phyloP scores from a whole-genome alignment of 306 rosid species.

The Ceratonia siliqua region DNA sequence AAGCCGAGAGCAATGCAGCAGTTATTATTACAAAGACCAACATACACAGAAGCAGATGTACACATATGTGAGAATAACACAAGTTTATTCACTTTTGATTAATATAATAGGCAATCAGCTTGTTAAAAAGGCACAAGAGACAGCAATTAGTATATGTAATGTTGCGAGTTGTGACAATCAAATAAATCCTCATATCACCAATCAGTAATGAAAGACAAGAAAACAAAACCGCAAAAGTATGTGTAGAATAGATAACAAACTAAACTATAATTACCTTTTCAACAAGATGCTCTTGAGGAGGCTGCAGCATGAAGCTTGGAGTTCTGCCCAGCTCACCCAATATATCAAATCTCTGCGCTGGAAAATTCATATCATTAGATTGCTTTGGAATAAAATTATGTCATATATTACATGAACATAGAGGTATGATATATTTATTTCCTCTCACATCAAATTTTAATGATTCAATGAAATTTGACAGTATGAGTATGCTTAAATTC shows the following conservation, averaged over 20 bases:
- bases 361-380: constrained; percentile 22
- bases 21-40: not conserved
- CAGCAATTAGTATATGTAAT: not conserved
- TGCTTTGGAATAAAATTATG: not conserved
- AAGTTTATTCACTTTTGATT: not conserved
- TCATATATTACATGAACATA: constrained; percentile 2
- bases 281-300: constrained; percentile 81
- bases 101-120: not conserved
- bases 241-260: not conserved
- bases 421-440: not conserved
- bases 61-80: not conserved
- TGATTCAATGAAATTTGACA: not conserved
- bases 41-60: not conserved
- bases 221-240: not conserved
- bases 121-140: too few species aligned
- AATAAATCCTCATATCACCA: constrained; percentile 23
- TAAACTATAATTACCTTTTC: constrained; percentile 53
- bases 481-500: not conserved
- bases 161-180: not conserved
- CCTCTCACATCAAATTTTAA: not conserved
- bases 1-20: constrained; percentile 2
- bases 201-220: not conserved
- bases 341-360: constrained; percentile 52
- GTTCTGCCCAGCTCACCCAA: constrained; percentile 48
- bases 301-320: constrained; percentile 49